Evolutionary conservation across 371 early-diverging fungal genomes (phyloP), one percentile per base, ranked within the genome.

Genomic region (Mortierella sp.): DNA sequence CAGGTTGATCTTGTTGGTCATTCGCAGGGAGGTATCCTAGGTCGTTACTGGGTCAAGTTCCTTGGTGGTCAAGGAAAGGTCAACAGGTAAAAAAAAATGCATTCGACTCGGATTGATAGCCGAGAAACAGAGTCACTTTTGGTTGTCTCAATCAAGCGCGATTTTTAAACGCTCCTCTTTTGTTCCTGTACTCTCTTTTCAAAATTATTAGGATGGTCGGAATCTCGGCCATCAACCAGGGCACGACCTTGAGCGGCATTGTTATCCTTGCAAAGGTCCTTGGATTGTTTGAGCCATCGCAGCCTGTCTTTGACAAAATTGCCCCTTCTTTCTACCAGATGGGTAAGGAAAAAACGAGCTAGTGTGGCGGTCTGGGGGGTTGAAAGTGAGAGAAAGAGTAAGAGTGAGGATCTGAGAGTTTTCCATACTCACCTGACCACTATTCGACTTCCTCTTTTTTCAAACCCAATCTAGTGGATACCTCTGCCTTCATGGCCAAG

Each of bases 181-280:
- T 43, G 28, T 28, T 18, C 43, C 19, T 57, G n/a, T 44, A n/a
- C n/a, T n/a, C n/a, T n/a, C 43, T 21, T 23, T 45, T 25, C 60
- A n/a, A 60, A 45, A 25, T 46, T 60, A 18, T 45, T 60, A 37
- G 37, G 37, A 37, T 37, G 16, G 50, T 50, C 50, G 50, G 50
- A 6, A 21, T 50, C n/a, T n/a, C n/a, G 16, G n/a, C 50, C 3
- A 50, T 50, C 50, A 16, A 50, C n/a, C 50, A 50, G 50, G 50
- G 50, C 2, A 50, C 50, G 7, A 21, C 4, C 50, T 21, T 50
- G n/a, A 50, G 50, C 21, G 50, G 50, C 50, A 50, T 50, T 50
- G 50, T 50, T 21, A 50, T 21, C 21, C 14, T 50, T 50, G 50
- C n/a, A n/a, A 16, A 21, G 16, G n/a, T 50, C 50, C 5, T 21